Evolutionary conservation across 2,329 filamentous ascomycete species (phyloP).

Genomic region (Monilinia vaccinii-corymbosi): DNA sequence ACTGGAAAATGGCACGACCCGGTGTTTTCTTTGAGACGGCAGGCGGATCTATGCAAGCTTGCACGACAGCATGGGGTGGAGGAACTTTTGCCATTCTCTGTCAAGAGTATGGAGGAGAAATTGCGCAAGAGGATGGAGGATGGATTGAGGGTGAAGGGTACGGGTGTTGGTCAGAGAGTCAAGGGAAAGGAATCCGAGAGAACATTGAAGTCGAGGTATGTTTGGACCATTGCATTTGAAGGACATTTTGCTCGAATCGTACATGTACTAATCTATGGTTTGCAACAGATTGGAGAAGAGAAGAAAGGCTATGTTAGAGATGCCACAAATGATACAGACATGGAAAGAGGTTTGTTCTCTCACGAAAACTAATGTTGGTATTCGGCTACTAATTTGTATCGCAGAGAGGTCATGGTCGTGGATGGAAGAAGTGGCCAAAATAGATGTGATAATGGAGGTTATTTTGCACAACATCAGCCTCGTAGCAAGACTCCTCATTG

Average conservation of each 20-base stretch:
- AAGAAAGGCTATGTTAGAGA: conserved; percentile 85
- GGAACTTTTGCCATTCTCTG: conserved; percentile 66
- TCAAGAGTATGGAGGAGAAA: conserved; percentile 65
- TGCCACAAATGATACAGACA: conserved; percentile 82
- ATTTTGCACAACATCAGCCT: not conserved
- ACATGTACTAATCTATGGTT: conserved; percentile 12
- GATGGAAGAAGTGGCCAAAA: conserved; percentile 68
- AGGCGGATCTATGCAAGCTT: conserved; percentile 85
- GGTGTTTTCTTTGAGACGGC: conserved; percentile 71
- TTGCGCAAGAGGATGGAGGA: conserved; percentile 66
- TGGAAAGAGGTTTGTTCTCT: conserved; percentile 74
- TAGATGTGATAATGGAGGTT: conserved; percentile 14
- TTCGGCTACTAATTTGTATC: conserved; percentile 30
- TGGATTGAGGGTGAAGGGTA: conserved; percentile 81
- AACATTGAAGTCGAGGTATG: conserved; percentile 65
- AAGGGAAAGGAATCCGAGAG: conserved; percentile 95
- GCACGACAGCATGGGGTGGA: conserved; percentile 71
- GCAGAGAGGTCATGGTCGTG: conserved; percentile 60
- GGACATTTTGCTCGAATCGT: not conserved
- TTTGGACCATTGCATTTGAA: conserved; percentile 27
- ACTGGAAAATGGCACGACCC: conserved; percentile 82
- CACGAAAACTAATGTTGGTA: not conserved
- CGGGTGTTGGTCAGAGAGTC: conserved; percentile 82
- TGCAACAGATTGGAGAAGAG: conserved; percentile 68
- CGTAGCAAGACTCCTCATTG: conserved; percentile 12